Evolutionary conservation across 768 basidiomycete species (phyloP).

Genomic region (Pisolithus albus): DNA sequence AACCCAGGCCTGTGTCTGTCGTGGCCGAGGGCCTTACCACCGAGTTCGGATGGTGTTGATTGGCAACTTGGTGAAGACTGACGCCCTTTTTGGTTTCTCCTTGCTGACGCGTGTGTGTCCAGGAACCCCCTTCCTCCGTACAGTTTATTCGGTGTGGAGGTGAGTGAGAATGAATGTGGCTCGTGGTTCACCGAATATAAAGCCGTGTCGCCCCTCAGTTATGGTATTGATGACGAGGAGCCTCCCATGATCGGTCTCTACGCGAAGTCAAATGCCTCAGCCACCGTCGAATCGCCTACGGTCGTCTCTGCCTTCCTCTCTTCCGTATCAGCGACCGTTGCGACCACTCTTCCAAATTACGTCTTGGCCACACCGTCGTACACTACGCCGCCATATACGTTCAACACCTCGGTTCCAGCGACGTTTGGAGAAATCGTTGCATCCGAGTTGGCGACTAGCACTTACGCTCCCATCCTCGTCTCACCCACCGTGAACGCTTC

Average conservation of each 20-base stretch:
- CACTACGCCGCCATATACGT: slow-evolving; percentile 56
- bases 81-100: background rate
- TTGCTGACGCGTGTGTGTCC: background rate
- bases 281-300: slow-evolving; percentile 34
- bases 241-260: slow-evolving; percentile 77
- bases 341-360: slow-evolving; percentile 68
- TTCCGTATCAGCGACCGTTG: slow-evolving; percentile 54
- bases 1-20: slow-evolving; percentile 63
- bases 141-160: slow-evolving; percentile 78
- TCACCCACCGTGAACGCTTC: slow-evolving; percentile 38
- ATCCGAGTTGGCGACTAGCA: slow-evolving; percentile 63
- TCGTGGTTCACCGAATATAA: background rate
- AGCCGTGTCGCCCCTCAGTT: slow-evolving; percentile 35
- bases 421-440: slow-evolving; percentile 47
- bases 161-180: slow-evolving; percentile 18
- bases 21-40: slow-evolving; percentile 65
- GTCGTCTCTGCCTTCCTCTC: slow-evolving; percentile 48
- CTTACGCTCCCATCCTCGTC: slow-evolving; percentile 56
- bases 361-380: slow-evolving; percentile 58
- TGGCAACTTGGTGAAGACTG: slow-evolving; percentile 66
- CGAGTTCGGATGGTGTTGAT: slow-evolving; percentile 68
- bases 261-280: slow-evolving; percentile 43
- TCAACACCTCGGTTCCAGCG: slow-evolving; percentile 61
- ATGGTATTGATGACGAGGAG: slow-evolving; percentile 67
- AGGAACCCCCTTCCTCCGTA: slow-evolving; percentile 64